Percentiles rank a stretch among this genome's conserved stretches.
phyloP scores from a whole-genome alignment of 164 flowering plant species.

The Stephania yunnanensis region DNA sequence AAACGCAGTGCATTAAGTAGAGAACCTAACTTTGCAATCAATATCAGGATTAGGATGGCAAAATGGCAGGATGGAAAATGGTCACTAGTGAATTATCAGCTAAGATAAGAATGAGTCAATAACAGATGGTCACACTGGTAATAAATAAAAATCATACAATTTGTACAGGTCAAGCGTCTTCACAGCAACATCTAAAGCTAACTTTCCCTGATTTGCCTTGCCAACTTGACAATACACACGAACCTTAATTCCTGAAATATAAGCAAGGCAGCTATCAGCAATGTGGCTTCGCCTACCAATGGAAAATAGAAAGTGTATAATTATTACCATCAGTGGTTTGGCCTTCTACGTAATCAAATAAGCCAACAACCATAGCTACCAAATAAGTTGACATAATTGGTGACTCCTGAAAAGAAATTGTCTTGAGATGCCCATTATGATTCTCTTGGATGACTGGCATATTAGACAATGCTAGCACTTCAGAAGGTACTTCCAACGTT shows the following conservation, averaged over 20 bases:
- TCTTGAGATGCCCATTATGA: conserved; percentile 54
- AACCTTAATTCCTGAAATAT: conserved; percentile 61
- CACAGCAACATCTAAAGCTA: conserved; percentile 88
- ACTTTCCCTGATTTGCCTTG: conserved; percentile 79
- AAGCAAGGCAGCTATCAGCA: not conserved
- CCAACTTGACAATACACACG: conserved; percentile 90
- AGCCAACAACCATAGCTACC: conserved; percentile 88
- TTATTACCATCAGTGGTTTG: conserved; percentile 72
- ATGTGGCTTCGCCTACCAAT: not conserved
- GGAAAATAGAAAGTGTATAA: not conserved
- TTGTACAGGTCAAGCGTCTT: conserved; percentile 75
- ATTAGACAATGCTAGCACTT: conserved; percentile 81
- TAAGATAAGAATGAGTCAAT: not conserved
- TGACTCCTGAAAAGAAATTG: conserved; percentile 65
- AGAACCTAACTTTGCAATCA: not conserved
- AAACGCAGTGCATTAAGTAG: not conserved
- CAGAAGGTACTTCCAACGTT: conserved; percentile 73
- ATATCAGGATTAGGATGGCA: not conserved
- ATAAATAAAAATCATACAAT: conserved; percentile 38
- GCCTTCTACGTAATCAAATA: conserved; percentile 90
- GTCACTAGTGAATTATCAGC: not conserved
- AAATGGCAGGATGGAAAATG: not conserved
- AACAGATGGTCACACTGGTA: not conserved
- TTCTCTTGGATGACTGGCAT: conserved; percentile 83
- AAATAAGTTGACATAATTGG: conserved; percentile 97